Conservation (phyloP, 495 filamentous ascomycete species). For the Cercophora samala region DNA sequence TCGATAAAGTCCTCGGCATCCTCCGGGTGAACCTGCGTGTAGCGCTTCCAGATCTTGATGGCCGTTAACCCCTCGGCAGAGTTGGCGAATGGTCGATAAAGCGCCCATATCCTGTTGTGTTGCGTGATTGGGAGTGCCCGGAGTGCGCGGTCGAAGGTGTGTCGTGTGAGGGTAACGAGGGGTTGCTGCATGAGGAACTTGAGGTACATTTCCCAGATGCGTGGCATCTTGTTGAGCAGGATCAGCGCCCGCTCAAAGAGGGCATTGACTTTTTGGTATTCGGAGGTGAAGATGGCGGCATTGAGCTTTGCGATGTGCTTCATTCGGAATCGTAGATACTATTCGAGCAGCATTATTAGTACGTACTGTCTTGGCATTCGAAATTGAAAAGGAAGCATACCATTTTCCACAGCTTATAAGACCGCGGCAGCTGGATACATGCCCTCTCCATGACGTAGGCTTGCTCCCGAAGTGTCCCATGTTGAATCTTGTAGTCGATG, state of each 20-base stretch:
- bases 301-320: slow-evolving; percentile 83
- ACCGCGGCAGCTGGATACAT: slow-evolving; percentile 82
- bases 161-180: slow-evolving; percentile 81
- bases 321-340: slow-evolving; percentile 85
- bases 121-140: slow-evolving; percentile 94
- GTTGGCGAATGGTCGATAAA: slow-evolving; percentile 89
- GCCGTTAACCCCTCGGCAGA: slow-evolving; percentile 90
- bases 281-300: slow-evolving; percentile 71
- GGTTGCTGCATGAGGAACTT: slow-evolving; percentile 88
- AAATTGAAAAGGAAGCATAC: slow-evolving; percentile 41
- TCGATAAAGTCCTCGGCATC: slow-evolving; percentile 94
- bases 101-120: slow-evolving; percentile 93
- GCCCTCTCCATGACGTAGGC: slow-evolving; percentile 94
- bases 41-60: slow-evolving; percentile 88
- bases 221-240: slow-evolving; percentile 97
- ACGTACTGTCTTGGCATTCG: not conserved
- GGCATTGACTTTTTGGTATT: slow-evolving; percentile 91
- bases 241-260: slow-evolving; percentile 93
- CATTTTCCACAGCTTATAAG: slow-evolving; percentile 99
- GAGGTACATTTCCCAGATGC: slow-evolving; percentile 98
- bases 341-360: slow-evolving; percentile 28
- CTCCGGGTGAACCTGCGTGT: slow-evolving; percentile 97
- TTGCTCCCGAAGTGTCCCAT: slow-evolving; percentile 84
- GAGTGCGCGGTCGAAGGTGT: slow-evolving; percentile 90
- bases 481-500: slow-evolving; percentile 83